Evolutionary conservation across 495 filamentous ascomycete genomes (phyloP).

Genomic region (Penicillium steckii): DNA sequence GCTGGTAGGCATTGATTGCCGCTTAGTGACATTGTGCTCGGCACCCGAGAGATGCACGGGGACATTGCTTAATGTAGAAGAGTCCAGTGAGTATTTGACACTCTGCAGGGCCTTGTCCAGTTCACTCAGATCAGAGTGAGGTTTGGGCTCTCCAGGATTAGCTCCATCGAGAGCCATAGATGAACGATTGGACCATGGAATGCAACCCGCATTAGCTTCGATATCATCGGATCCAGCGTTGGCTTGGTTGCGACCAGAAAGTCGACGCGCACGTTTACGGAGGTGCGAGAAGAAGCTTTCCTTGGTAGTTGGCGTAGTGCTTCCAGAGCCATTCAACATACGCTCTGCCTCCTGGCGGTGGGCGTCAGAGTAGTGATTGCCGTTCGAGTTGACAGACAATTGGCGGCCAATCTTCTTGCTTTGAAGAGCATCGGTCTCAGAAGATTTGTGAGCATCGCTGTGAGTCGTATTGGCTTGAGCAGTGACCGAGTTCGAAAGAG

Average conservation of each 20-base stretch:
- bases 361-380: conserved; percentile 83
- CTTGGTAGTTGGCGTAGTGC: conserved; percentile 63
- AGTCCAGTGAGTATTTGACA: conserved; percentile 62
- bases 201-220: conserved; percentile 88
- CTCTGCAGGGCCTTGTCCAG: conserved; percentile 80
- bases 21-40: conserved; percentile 55
- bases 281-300: conserved; percentile 98
- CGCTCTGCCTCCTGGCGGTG: conserved; percentile 90
- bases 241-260: conserved; percentile 86
- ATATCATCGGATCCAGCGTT: conserved; percentile 77
- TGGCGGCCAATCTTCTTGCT: conserved; percentile 95
- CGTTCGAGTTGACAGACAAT: conserved; percentile 90
- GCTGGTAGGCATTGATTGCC: conserved; percentile 71
- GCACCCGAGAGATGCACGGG: conserved; percentile 38
- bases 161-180: conserved; percentile 77
- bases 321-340: conserved; percentile 78
- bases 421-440: conserved; percentile 51
- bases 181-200: conserved; percentile 82
- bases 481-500: conserved; percentile 85
- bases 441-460: conserved; percentile 20
- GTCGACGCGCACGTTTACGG: conserved; percentile 85
- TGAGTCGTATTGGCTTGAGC: conserved; percentile 69
- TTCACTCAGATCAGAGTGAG: conserved; percentile 51
- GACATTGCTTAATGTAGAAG: conserved; percentile 45
- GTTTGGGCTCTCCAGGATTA: conserved; percentile 48